A percentile compares a stretch with the other conserved stretches of the same genome.
Evolutionary conservation across 2,329 filamentous ascomycete genomes (phyloP).

Genomic region (Exutisphaerella laricina): DNA sequence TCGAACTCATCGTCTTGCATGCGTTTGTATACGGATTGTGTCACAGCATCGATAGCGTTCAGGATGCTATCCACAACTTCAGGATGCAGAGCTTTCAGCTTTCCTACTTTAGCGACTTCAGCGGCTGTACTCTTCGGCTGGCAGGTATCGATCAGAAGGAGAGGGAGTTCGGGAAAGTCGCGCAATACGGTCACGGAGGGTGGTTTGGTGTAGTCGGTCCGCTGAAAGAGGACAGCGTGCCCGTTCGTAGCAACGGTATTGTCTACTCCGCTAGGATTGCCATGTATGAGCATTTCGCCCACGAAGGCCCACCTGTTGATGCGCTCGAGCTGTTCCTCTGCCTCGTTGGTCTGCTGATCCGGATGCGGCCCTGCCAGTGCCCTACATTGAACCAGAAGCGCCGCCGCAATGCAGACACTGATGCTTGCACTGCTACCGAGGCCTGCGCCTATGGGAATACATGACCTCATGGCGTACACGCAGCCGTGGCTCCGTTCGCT

Average conservation of each 20-base stretch:
- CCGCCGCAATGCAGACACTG: constrained; percentile 78
- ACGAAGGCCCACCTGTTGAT: constrained; percentile 99
- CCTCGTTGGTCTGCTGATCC: constrained; percentile 82
- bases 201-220: constrained; percentile 64
- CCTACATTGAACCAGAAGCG: constrained; percentile 74
- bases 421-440: constrained; percentile 93
- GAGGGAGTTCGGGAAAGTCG: constrained; percentile 84
- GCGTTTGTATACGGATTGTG: constrained; percentile 51
- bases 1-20: constrained; percentile 60
- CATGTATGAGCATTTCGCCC: constrained; percentile 93
- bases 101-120: constrained; percentile 81
- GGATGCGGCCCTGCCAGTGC: constrained; percentile 85
- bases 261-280: constrained; percentile 92
- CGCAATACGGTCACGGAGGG: constrained; percentile 71
- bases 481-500: constrained; percentile 72
- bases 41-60: constrained; percentile 75
- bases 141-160: constrained; percentile 83
- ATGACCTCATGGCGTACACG: constrained; percentile 85
- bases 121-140: constrained; percentile 78
- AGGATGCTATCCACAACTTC: constrained; percentile 74
- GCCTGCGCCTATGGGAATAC: constrained; percentile 86
- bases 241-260: constrained; percentile 93
- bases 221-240: constrained; percentile 87
- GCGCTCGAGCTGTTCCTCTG: constrained; percentile 82
- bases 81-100: constrained; percentile 65